Conservation (phyloP, 2,329 filamentous ascomycete genomes). For the Plectosphaerella sp. region DNA sequence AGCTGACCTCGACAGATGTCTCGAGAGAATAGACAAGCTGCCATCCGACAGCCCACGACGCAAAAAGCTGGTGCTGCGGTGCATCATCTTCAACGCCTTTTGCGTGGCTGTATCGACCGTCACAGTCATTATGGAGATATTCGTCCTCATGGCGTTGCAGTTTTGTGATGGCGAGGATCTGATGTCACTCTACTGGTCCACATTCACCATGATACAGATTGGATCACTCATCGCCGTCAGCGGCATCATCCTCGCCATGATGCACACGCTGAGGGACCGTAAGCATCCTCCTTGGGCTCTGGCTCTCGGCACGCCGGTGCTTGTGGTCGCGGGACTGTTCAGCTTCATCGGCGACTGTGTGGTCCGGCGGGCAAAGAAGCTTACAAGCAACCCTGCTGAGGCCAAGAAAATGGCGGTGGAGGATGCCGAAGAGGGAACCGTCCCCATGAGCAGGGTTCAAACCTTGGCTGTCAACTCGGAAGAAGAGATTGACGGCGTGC, state of each 20-base stretch:
- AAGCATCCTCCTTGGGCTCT: conserved; percentile 56
- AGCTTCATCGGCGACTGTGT: conserved; percentile 40
- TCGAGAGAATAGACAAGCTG: conserved; percentile 29
- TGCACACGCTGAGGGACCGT: conserved; percentile 42
- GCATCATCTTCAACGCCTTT: conserved; percentile 36
- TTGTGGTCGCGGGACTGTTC: conserved; percentile 52
- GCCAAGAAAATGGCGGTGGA: conserved; percentile 14
- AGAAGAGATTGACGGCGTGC: conserved; percentile 20
- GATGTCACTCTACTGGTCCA: conserved; percentile 57
- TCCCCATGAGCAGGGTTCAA: conserved; percentile 38
- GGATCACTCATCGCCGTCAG: conserved; percentile 54
- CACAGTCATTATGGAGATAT: conserved; percentile 50
- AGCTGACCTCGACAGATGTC: conserved; percentile 16
- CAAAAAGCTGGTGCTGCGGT: conserved; percentile 28
- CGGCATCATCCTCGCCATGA: conserved; percentile 50
- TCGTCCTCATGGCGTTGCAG: conserved; percentile 46
- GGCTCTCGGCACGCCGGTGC: conserved; percentile 54
- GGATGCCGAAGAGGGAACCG: conserved; percentile 17
- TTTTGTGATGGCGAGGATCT: conserved; percentile 58
- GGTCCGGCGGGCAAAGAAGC: conserved; percentile 27
- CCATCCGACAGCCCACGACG: conserved; percentile 26
- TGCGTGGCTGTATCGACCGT: conserved; percentile 40
- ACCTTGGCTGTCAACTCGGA: conserved; percentile 24
- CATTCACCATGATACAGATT: conserved; percentile 56
- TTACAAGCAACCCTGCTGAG: conserved; percentile 5